Evolutionary conservation across 495 filamentous ascomycete genomes (phyloP).

Genomic region (Neurospora sp.): DNA sequence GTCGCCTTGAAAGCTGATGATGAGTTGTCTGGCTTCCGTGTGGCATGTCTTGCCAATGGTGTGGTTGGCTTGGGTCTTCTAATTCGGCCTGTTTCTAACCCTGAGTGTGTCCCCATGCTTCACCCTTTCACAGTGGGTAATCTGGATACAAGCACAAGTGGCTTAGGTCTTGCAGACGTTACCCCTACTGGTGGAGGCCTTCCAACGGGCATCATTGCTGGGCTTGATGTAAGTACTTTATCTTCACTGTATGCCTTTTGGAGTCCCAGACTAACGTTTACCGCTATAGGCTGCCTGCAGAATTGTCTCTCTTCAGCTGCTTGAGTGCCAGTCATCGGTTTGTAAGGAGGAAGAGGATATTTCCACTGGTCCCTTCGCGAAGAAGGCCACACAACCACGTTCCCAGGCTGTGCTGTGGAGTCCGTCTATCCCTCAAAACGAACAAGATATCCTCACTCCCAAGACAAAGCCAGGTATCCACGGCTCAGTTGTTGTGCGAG

Average conservation of each 20-base stretch:
- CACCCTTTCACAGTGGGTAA: not conserved
- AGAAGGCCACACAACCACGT: not conserved
- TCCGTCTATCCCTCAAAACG: not conserved
- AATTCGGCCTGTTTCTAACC: not conserved
- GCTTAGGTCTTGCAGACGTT: not conserved
- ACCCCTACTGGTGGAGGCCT: not conserved
- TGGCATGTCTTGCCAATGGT: not conserved
- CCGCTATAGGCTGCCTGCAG: not conserved
- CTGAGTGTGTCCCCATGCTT: not conserved
- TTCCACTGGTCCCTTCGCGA: not conserved
- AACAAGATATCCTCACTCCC: not conserved
- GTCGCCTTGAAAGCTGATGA: not conserved
- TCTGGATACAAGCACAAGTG: not conserved
- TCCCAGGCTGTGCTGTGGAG: not conserved
- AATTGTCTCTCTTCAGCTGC: not conserved
- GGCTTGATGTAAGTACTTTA: not conserved
- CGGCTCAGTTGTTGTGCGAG: not conserved
- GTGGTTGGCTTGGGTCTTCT: not conserved
- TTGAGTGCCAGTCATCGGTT: not conserved
- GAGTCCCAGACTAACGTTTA: not conserved
- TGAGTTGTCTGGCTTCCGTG: not conserved
- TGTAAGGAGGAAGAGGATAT: not conserved
- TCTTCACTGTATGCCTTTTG: not conserved
- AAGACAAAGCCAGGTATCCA: not conserved
- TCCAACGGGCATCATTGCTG: not conserved